Conservation (phyloP, 768 basidiomycete species). For the Erythrobasidium yunnanense region DNA sequence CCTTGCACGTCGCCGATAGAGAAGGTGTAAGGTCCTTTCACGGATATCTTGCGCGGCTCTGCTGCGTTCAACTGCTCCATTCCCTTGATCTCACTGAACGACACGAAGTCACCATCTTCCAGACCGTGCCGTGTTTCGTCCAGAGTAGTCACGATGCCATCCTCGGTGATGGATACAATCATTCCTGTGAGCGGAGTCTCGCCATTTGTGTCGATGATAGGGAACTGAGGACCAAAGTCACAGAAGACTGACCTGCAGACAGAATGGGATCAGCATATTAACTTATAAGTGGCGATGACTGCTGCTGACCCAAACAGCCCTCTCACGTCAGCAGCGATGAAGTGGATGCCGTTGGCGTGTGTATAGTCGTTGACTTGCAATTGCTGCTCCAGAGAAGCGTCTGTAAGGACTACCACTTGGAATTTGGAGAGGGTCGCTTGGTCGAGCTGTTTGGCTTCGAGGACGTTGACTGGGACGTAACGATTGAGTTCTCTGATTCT, state of each 20-base stretch:
- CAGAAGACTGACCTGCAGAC: constrained; percentile 74
- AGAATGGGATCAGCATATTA: constrained; percentile 18
- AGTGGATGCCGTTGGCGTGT: constrained; percentile 73
- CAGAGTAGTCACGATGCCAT: constrained; percentile 88
- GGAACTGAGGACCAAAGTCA: constrained; percentile 89
- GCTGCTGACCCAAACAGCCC: constrained; percentile 78
- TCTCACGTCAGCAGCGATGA: constrained; percentile 79
- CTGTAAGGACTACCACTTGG: constrained; percentile 85
- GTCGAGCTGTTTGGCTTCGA: constrained; percentile 64
- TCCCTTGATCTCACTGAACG: constrained; percentile 89
- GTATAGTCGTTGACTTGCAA: constrained; percentile 94
- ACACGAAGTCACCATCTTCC: constrained; percentile 97
- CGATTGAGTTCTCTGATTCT: constrained; percentile 86
- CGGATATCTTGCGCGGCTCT: constrained; percentile 78
- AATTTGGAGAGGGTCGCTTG: constrained; percentile 73
- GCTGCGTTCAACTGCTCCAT: constrained; percentile 83
- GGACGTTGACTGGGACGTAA: constrained; percentile 82
- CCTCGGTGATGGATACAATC: constrained; percentile 74
- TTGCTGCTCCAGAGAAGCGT: constrained; percentile 64
- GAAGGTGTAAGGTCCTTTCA: constrained; percentile 95
- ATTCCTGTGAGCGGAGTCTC: constrained; percentile 87
- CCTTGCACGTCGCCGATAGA: constrained; percentile 80
- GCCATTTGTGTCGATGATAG: constrained; percentile 94
- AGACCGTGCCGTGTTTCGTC: constrained; percentile 96
- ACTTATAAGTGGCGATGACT: too few species aligned